phyloP scores from a whole-genome alignment of 306 rosid species.

The Comarum palustre region DNA sequence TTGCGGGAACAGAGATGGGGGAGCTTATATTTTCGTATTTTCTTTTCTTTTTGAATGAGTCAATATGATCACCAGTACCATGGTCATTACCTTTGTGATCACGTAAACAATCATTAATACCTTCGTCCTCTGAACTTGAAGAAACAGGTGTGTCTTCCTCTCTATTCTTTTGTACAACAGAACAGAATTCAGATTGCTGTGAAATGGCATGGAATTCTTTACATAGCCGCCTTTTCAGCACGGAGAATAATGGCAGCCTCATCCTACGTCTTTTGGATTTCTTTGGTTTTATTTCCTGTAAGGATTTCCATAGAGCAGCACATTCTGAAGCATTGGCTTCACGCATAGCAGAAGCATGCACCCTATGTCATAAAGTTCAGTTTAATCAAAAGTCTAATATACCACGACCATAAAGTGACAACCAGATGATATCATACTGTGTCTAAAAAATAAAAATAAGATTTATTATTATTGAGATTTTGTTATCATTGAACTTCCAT shows the following conservation, averaged over 20 bases:
- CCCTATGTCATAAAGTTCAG: slow-evolving; percentile 36
- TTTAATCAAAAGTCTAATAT: slow-evolving; percentile 11
- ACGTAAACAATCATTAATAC: background rate
- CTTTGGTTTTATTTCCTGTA: slow-evolving; percentile 21
- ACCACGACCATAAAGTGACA: background rate
- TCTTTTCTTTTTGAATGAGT: slow-evolving; percentile 37
- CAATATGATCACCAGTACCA: slow-evolving; percentile 23
- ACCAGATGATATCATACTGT: background rate
- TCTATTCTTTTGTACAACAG: background rate
- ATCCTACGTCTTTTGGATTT: slow-evolving; percentile 19
- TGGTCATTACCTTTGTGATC: slow-evolving; percentile 7
- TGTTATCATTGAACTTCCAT: background rate
- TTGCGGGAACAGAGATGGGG: slow-evolving; percentile 18
- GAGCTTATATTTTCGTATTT: slow-evolving; percentile 16
- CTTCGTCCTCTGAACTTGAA: slow-evolving; percentile 7
- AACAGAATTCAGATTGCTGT: background rate
- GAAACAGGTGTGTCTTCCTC: background rate
- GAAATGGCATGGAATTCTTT: background rate
- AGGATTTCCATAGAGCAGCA: slow-evolving; percentile 23
- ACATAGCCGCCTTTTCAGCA: background rate
- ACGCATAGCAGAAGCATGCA: slow-evolving; percentile 43
- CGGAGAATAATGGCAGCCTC: slow-evolving; percentile 1
- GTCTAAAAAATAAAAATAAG: background rate
- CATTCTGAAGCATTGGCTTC: slow-evolving; percentile 48
- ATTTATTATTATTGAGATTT: background rate